Conservation (phyloP, 2,329 filamentous ascomycete species). For the Aureobasidium lini region DNA sequence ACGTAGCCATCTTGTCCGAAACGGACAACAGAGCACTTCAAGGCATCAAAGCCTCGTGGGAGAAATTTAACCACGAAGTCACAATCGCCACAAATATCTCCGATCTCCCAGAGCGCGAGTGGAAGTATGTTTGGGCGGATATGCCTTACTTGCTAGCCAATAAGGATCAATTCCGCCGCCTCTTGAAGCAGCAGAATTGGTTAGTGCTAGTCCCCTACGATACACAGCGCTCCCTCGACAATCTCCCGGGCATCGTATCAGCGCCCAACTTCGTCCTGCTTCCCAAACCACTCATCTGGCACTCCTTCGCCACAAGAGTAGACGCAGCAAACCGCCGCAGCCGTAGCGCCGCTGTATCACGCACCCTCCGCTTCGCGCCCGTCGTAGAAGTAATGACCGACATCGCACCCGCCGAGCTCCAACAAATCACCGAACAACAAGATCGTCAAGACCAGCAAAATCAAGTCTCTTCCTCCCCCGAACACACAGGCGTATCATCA, state of each 20-base stretch:
- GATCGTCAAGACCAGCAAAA: neutral
- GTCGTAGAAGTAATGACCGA: constrained; percentile 7
- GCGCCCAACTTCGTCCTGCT: constrained; percentile 5
- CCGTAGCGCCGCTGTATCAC: neutral
- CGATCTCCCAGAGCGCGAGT: neutral
- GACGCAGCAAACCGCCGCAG: neutral
- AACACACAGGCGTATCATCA: neutral
- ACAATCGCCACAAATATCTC: neutral
- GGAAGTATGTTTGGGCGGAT: constrained; percentile 12
- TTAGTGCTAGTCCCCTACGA: constrained; percentile 12
- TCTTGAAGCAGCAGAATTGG: constrained; percentile 3
- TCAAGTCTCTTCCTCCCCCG: neutral
- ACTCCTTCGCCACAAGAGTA: constrained; percentile 2
- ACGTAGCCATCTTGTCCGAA: neutral
- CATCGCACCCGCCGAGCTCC: neutral
- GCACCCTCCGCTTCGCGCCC: constrained; percentile 10
- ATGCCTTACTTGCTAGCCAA: constrained; percentile 8
- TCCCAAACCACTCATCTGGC: constrained; percentile 10
- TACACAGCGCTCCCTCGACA: constrained; percentile 1
- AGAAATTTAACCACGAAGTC: constrained; percentile 2
- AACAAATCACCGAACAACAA: neutral
- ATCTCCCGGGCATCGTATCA: constrained; percentile 5
- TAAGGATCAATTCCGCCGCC: constrained; percentile 1
- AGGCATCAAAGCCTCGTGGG: constrained; percentile 7
- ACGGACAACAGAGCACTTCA: neutral